Percentiles rank a stretch among this genome's conserved stretches.
Conservation (phyloP, 2,329 filamentous ascomycete genomes). For the Orbilia quercus region DNA sequence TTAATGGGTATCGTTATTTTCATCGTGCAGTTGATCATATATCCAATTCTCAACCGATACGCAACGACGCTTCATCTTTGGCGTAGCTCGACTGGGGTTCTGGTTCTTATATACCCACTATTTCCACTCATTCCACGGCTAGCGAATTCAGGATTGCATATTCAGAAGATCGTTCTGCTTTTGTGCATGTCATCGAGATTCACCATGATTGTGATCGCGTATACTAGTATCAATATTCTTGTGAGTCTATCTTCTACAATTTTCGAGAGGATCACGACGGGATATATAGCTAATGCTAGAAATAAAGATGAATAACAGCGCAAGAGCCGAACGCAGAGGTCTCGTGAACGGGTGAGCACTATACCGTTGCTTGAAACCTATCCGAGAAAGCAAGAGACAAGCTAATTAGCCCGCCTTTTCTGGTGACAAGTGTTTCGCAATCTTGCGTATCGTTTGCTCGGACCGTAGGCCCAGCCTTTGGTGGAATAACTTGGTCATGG, state of each 20-base stretch:
- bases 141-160: constrained; percentile 1
- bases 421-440: constrained; percentile 7
- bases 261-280: neutral
- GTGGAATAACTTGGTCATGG: constrained; percentile 30
- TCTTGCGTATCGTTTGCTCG: constrained; percentile 33
- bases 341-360: constrained; percentile 26
- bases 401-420: neutral
- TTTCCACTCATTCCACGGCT: constrained; percentile 29
- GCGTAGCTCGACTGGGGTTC: constrained; percentile 9
- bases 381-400: neutral
- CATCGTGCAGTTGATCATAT: constrained; percentile 20
- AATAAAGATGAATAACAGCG: constrained; percentile 35
- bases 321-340: constrained; percentile 17
- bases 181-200: constrained; percentile 31
- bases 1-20: constrained; percentile 26
- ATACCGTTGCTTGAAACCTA: neutral
- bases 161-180: constrained; percentile 20
- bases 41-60: constrained; percentile 18
- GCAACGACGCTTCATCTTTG: constrained; percentile 20
- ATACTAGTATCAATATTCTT: constrained; percentile 34
- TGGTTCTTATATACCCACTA: constrained; percentile 21
- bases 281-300: neutral
- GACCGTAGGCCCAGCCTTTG: constrained; percentile 19
- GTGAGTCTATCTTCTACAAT: neutral
- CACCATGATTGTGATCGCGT: constrained; percentile 18